Evolutionary conservation across 176 grass and related monocot genomes (phyloP).

Genomic region (Aegilops tauschii): DNA sequence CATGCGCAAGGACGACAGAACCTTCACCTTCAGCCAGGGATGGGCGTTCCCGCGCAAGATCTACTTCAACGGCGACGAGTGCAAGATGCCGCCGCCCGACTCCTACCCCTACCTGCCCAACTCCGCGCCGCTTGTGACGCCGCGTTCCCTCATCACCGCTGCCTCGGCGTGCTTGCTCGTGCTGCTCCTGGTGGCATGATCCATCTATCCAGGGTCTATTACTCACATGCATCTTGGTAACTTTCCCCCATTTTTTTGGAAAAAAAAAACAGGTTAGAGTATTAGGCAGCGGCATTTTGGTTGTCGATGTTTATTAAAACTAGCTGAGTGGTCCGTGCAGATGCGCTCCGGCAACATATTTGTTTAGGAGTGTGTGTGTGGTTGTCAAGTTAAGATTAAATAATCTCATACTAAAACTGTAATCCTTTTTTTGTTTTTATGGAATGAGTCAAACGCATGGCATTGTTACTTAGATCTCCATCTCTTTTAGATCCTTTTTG

Average conservation of each 20-base stretch:
- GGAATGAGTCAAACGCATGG: too few species aligned
- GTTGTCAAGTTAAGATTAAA: too few species aligned
- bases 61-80: slow-evolving; percentile 96
- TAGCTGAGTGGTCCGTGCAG: too few species aligned
- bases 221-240: background rate
- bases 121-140: background rate
- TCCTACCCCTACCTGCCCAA: slow-evolving; percentile 82
- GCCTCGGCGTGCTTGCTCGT: slow-evolving; percentile 17
- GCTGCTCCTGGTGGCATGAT: slow-evolving; percentile 31
- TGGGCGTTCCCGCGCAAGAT: slow-evolving; percentile 94
- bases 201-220: background rate
- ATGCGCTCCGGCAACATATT: too few species aligned
- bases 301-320: too few species aligned
- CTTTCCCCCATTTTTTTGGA: background rate
- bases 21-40: slow-evolving; percentile 89
- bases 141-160: background rate
- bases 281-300: too few species aligned
- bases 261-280: too few species aligned
- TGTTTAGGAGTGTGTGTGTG: too few species aligned
- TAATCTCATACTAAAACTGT: too few species aligned
- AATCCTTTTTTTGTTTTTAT: too few species aligned
- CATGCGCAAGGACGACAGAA: slow-evolving; percentile 58
- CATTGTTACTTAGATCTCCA: too few species aligned
- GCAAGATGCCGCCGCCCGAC: slow-evolving; percentile 71
- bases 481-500: too few species aligned